Evolutionary conservation across 2,329 filamentous ascomycete genomes (phyloP).

Genomic region (Paraphaeosphaeria sporulosa): DNA sequence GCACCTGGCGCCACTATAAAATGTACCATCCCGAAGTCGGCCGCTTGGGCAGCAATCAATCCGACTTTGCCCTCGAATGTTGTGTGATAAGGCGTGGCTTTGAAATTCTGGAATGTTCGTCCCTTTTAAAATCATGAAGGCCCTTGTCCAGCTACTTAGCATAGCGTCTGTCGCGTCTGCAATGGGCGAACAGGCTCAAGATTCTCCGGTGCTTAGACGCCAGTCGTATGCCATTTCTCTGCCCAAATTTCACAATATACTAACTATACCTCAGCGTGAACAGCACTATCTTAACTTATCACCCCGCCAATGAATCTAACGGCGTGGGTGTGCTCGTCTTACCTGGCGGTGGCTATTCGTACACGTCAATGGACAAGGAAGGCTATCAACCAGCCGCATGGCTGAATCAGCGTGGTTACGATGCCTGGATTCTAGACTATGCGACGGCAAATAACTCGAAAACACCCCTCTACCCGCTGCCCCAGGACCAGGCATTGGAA

Average conservation of each 20-base stretch:
- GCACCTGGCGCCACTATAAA: constrained; percentile 7
- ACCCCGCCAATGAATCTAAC: constrained; percentile 8
- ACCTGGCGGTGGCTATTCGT: constrained; percentile 14
- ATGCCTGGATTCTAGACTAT: constrained; percentile 17
- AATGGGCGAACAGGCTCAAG: constrained; percentile 4
- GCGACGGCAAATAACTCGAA: not conserved
- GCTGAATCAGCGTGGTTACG: constrained; percentile 15
- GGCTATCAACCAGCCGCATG: constrained; percentile 13
- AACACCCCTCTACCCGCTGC: constrained; percentile 12
- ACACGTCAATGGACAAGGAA: constrained; percentile 11
- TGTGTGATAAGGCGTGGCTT: not conserved
- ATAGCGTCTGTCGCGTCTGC: not conserved
- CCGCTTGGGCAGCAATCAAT: not conserved
- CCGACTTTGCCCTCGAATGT: not conserved
- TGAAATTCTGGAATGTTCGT: not conserved
- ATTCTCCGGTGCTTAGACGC: constrained; percentile 1
- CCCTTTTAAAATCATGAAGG: constrained; percentile 2
- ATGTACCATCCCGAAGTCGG: constrained; percentile 1
- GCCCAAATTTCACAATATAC: not conserved
- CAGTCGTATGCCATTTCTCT: constrained; percentile 5
- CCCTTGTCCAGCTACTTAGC: not conserved
- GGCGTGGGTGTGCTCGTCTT: constrained; percentile 13
- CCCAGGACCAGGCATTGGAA: constrained; percentile 16
- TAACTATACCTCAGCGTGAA: constrained; percentile 10
- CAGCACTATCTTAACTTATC: constrained; percentile 11